These are phyloP conservation scores for Odontarrhena argentea DNA, from an alignment of 345 rosid genomes.

Conservation along the genomic window DNA sequence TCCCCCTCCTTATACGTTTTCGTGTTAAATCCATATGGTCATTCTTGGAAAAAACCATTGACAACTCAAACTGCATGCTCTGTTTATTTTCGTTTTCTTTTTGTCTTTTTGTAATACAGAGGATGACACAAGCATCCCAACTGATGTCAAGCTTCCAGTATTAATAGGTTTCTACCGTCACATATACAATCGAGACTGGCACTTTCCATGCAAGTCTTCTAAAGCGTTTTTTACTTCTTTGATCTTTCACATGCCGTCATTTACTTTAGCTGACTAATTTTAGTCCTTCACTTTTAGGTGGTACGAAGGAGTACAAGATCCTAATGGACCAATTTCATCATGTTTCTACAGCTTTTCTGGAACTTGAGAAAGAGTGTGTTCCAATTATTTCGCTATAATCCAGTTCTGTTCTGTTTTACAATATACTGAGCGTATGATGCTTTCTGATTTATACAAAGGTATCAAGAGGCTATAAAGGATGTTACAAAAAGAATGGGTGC, in stretches of 20 bases:
- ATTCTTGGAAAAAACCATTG: too few relatives aligned
- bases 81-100: not conserved
- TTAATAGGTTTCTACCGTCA: slow-evolving; percentile 65
- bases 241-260: not conserved
- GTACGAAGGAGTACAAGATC: slow-evolving; percentile 68
- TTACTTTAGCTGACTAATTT: too few relatives aligned
- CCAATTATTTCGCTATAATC: not conserved
- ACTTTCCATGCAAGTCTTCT: slow-evolving; percentile 64
- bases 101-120: slow-evolving; percentile 51
- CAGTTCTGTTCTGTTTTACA: not conserved
- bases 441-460: slow-evolving; percentile 43
- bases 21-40: too few relatives aligned
- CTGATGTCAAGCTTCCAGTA: slow-evolving; percentile 76
- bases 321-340: slow-evolving; percentile 81
- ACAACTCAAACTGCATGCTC: too few relatives aligned
- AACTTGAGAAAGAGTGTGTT: slow-evolving; percentile 61
- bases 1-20: too few relatives aligned
- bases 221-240: not conserved
- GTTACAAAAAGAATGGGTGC: slow-evolving; percentile 79
- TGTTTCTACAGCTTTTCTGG: slow-evolving; percentile 68
- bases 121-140: slow-evolving; percentile 83
- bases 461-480: slow-evolving; percentile 78
- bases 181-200: slow-evolving; percentile 69
- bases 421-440: slow-evolving; percentile 22
- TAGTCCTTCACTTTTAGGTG: slow-evolving; percentile 48